phyloP scores from a whole-genome alignment of 345 rosid genomes.

The Aegle marmelos region DNA sequence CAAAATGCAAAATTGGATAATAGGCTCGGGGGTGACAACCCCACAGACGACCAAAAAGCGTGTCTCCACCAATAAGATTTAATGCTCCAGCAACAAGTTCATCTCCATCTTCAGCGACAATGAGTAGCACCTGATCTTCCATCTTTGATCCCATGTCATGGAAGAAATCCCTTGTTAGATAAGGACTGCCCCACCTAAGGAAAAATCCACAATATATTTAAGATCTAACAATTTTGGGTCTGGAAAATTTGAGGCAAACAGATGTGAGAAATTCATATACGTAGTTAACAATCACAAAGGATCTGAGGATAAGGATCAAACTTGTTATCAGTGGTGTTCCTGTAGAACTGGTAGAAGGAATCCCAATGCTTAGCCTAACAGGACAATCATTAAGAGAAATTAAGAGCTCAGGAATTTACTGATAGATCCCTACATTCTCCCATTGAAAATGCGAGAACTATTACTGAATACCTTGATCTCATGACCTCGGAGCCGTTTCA shows the following conservation, averaged over 20 bases:
- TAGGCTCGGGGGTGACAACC: conserved; percentile 78
- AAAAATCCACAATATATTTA: conserved; percentile 8
- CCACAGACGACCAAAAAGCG: conserved; percentile 91
- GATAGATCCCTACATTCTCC: neutral
- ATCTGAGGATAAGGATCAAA: conserved; percentile 29
- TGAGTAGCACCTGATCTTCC: conserved; percentile 72
- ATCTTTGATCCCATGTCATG: conserved; percentile 75
- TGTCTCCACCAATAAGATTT: conserved; percentile 90
- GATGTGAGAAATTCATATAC: neutral
- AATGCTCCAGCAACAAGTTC: conserved; percentile 93
- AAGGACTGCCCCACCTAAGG: conserved; percentile 89
- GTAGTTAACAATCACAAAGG: neutral
- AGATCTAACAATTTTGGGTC: neutral
- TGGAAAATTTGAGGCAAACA: neutral
- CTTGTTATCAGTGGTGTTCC: conserved; percentile 94
- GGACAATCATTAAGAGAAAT: conserved; percentile 9
- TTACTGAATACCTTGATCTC: conserved; percentile 70
- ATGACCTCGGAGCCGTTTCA: conserved; percentile 81
- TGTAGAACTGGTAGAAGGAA: conserved; percentile 83
- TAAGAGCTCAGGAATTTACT: neutral
- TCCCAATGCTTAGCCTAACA: conserved; percentile 93
- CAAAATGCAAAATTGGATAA: conserved; percentile 90
- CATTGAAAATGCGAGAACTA: neutral
- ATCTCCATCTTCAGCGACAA: conserved; percentile 81
- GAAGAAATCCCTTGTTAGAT: conserved; percentile 86